phyloP scores from a whole-genome alignment of 257 asterid species.

The Nemophila menziesii region DNA sequence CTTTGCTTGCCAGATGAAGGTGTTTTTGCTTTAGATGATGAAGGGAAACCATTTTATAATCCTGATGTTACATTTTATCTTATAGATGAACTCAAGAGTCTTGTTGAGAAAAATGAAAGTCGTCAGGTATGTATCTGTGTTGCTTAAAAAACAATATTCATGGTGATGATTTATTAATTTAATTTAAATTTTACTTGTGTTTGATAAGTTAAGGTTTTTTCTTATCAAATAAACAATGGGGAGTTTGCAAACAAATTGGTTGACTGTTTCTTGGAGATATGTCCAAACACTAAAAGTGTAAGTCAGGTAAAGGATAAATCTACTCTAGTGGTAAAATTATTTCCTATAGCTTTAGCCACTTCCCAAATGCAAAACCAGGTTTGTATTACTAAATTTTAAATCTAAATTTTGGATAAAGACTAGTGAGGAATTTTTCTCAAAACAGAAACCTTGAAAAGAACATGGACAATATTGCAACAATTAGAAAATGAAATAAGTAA shows the following conservation, averaged over 20 bases:
- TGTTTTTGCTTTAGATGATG: conserved; percentile 84
- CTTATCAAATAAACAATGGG: conserved; percentile 69
- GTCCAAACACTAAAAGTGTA: conserved; percentile 14
- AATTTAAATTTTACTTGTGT: conserved; percentile 11
- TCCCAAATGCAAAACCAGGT: conserved; percentile 93
- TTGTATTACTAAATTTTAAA: background rate
- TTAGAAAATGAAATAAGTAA: conserved; percentile 52
- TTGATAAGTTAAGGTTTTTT: conserved; percentile 59
- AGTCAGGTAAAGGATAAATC: conserved; percentile 25
- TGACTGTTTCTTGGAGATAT: conserved; percentile 67
- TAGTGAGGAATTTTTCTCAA: conserved; percentile 4
- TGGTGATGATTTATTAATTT: background rate
- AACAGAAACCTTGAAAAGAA: conserved; percentile 72
- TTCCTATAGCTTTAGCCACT: conserved; percentile 46
- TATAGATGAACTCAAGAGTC: conserved; percentile 49
- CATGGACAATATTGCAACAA: conserved; percentile 40
- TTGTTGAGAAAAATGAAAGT: conserved; percentile 37
- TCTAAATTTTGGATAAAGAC: conserved; percentile 1
- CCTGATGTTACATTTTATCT: conserved; percentile 72
- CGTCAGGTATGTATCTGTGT: conserved; percentile 92
- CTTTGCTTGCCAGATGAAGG: conserved; percentile 87
- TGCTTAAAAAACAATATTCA: conserved; percentile 14
- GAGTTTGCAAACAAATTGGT: conserved; percentile 80
- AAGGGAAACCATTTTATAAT: conserved; percentile 65
- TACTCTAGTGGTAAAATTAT: conserved; percentile 13